These are phyloP conservation scores for Pseudocercospora ulei DNA, from an alignment of 2,329 filamentous ascomycete genomes.

Conservation along the genomic window DNA sequence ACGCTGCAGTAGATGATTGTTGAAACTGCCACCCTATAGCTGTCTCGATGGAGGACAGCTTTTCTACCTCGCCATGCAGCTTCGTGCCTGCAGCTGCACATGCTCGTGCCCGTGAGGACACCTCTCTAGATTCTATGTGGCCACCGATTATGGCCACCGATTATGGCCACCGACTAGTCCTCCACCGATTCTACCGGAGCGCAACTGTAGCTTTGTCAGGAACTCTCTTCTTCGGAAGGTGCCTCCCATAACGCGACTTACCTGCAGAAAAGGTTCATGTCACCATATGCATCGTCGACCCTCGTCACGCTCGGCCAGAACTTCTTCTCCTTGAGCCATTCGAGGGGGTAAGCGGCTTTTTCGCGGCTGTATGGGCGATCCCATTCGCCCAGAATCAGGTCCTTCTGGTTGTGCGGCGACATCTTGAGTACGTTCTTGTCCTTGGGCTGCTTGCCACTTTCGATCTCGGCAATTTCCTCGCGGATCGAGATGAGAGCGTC, in stretches of 20 bases:
- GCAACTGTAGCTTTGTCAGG: constrained; percentile 42
- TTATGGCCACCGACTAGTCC: no score
- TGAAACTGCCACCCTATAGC: constrained; percentile 12
- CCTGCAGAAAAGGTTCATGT: constrained; percentile 89
- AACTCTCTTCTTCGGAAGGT: not conserved
- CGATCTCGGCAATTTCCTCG: constrained; percentile 70
- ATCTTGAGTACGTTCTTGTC: constrained; percentile 80
- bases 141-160: no score
- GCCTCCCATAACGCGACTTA: constrained; percentile 16
- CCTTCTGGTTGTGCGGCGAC: constrained; percentile 73
- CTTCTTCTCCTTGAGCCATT: constrained; percentile 84
- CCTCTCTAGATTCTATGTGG: constrained; percentile 6
- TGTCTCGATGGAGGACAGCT: not conserved
- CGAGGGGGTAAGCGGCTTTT: constrained; percentile 75
- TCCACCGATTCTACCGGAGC: constrained; percentile 60
- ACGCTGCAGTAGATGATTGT: constrained; percentile 23
- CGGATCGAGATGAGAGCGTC: constrained; percentile 82
- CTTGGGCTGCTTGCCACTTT: constrained; percentile 64
- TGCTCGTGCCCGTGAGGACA: constrained; percentile 2
- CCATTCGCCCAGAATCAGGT: constrained; percentile 70
- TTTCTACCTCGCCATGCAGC: not conserved
- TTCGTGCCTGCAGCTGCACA: not conserved
- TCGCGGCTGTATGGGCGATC: constrained; percentile 70
- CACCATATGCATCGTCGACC: constrained; percentile 81
- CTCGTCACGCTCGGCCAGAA: constrained; percentile 88